Evolutionary conservation across 495 filamentous ascomycete genomes (phyloP), one percentile per base, ranked within the genome.

Genomic region (Aspergillus ostianus): DNA sequence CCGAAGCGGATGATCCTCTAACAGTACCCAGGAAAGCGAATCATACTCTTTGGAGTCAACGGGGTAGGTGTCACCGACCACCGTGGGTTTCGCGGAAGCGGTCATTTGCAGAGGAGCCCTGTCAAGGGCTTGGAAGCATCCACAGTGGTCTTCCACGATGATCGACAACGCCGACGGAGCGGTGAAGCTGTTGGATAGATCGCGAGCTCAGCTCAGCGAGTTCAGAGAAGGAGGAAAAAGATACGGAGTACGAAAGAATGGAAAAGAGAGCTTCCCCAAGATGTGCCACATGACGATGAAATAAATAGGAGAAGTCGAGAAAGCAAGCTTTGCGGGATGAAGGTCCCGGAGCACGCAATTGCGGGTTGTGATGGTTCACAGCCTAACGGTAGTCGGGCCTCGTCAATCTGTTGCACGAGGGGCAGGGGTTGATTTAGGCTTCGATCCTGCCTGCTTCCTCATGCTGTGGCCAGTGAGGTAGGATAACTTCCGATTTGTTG

Each of bases 1-100:
- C 15, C 76, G 76, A 10, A 76, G 68, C 9, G 74, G 76, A 55
- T 78, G 76, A 32, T 76, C 76, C 12, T 77, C 75, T 2, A 67
- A 53, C 8, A 78, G 53, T 36, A 72, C 56, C 67, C 68, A 74
- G 21, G 68, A 65, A 23, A 70, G 64, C 50, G 70, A 70, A 59
- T 76, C 75, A 56, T 70, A 66, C 10, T 64, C 59, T 2, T 59
- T 45, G 13, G 29, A 32, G 26, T 67, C 55, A 30, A 64, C 48
- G 48, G 21, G 51, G 30, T 56, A 50, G 44, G 47, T 57, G 55
- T 17, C 45, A 51, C 47, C 29, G 41, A 57, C 29, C 10, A 41
- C 15, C 10, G 55, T 55, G 10, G 27, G n/a, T 1, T 63, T 47
- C 19, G 29, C 44, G 17, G 55, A 44, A 20, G 51, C 30, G 20